Percentiles rank a stretch among this genome's conserved stretches.
Evolutionary conservation across 805 yeast genomes (phyloP).

Genomic region (Wickerhamomyces xylosicus): DNA sequence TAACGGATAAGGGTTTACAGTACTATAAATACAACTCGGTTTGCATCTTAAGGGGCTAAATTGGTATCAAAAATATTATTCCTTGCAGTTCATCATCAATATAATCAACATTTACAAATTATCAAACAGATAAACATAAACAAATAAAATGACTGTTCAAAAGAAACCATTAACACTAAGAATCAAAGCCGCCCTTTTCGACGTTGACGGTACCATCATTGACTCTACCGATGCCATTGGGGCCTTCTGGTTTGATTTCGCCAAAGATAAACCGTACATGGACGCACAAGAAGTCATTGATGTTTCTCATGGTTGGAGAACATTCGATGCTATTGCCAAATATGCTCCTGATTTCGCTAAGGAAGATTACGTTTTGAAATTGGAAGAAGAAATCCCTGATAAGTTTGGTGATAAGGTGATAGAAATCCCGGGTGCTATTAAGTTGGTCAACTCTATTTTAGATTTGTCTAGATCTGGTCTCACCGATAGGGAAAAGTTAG

Average conservation of each 20-base stretch:
- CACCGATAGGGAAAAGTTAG: slow-evolving; percentile 48
- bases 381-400: slow-evolving; percentile 66
- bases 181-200: slow-evolving; percentile 51
- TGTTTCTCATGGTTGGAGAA: slow-evolving; percentile 75
- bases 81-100: too few relatives aligned
- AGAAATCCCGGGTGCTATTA: slow-evolving; percentile 69
- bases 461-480: slow-evolving; percentile 21
- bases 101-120: too few relatives aligned
- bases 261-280: slow-evolving; percentile 53
- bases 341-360: slow-evolving; percentile 66
- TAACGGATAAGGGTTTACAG: too few relatives aligned
- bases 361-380: slow-evolving; percentile 46
- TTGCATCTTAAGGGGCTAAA: too few relatives aligned
- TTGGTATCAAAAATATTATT: too few relatives aligned
- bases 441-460: slow-evolving; percentile 39
- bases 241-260: slow-evolving; percentile 71
- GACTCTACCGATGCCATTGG: slow-evolving; percentile 73
- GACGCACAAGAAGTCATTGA: slow-evolving; percentile 64
- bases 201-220: slow-evolving; percentile 80
- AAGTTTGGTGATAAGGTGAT: slow-evolving; percentile 61
- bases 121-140: neutral
- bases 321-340: slow-evolving; percentile 62
- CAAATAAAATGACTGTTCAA: neutral
- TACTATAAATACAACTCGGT: too few relatives aligned
- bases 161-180: slow-evolving; percentile 14